These are phyloP conservation scores for Penicillium sp. DNA, from an alignment of 2,329 filamentous ascomycete species.

Conservation along the genomic window DNA sequence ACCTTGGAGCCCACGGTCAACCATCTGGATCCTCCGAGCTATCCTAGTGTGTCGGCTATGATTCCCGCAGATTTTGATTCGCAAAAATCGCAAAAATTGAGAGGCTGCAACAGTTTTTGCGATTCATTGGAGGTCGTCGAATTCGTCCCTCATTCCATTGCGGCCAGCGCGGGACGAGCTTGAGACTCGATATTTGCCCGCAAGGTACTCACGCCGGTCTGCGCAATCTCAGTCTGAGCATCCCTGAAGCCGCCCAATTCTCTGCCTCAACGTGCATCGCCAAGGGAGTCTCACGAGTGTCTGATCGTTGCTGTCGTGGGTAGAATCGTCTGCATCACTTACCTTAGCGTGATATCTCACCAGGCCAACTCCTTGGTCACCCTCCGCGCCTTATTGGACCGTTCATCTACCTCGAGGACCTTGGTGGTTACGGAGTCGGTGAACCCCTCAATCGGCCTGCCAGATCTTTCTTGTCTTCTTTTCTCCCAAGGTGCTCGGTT, in stretches of 20 bases:
- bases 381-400: constrained; percentile 17
- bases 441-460: constrained; percentile 12
- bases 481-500: constrained; percentile 22
- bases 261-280: constrained; percentile 5
- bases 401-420: constrained; percentile 24
- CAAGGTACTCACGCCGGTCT: constrained; percentile 15
- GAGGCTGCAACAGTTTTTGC: neutral
- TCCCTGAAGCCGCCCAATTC: neutral
- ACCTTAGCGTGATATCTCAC: constrained; percentile 14
- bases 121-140: neutral
- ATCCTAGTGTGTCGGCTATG: constrained; percentile 8
- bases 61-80: constrained; percentile 24
- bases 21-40: too few species aligned
- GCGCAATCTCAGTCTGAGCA: neutral
- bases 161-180: neutral
- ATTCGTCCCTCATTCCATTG: neutral
- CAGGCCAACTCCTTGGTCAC: constrained; percentile 22
- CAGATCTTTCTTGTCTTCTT: constrained; percentile 1
- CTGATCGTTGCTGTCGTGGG: constrained; percentile 3
- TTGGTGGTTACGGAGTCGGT: constrained; percentile 21
- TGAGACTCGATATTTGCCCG: constrained; percentile 1
- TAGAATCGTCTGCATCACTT: constrained; percentile 8
- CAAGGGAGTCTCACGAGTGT: neutral
- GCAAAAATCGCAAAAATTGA: neutral
- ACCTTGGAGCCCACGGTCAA: too few species aligned